A percentile compares a stretch with the other conserved stretches of the same genome.
phyloP scores from a whole-genome alignment of 2,329 filamentous ascomycete genomes.

The Nannizziopsis arthrosporioides region DNA sequence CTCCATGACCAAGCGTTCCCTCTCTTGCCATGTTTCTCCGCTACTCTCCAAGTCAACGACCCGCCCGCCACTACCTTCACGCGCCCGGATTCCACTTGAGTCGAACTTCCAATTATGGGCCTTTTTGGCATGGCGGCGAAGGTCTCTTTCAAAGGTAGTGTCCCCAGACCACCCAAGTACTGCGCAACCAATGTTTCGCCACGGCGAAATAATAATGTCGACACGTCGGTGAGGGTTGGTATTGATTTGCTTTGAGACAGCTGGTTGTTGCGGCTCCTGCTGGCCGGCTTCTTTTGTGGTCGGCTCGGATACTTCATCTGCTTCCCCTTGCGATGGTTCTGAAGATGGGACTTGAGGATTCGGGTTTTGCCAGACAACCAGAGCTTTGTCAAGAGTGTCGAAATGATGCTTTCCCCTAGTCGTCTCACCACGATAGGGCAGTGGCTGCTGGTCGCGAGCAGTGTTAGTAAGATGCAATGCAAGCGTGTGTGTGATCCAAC shows the following conservation, averaged over 20 bases:
- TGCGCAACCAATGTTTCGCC: slow-evolving; percentile 79
- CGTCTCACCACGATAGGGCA: slow-evolving; percentile 41
- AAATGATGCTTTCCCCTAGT: slow-evolving; percentile 51
- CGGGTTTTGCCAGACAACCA: slow-evolving; percentile 83
- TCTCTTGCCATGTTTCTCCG: slow-evolving; percentile 50
- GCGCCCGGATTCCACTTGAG: slow-evolving; percentile 68
- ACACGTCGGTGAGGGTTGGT: slow-evolving; percentile 70
- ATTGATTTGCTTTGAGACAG: slow-evolving; percentile 34
- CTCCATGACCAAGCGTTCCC: slow-evolving; percentile 70
- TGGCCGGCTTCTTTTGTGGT: background rate
- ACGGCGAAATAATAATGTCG: slow-evolving; percentile 82
- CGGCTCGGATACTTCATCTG: background rate
- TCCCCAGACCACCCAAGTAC: slow-evolving; percentile 80
- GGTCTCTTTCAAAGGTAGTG: slow-evolving; percentile 79
- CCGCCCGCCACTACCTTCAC: slow-evolving; percentile 48
- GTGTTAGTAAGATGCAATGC: slow-evolving; percentile 58
- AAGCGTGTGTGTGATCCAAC: slow-evolving; percentile 72
- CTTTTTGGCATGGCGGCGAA: slow-evolving; percentile 67
- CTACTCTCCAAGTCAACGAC: slow-evolving; percentile 55
- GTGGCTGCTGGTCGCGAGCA: slow-evolving; percentile 56
- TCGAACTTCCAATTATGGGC: slow-evolving; percentile 73
- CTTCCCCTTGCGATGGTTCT: background rate
- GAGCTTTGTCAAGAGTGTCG: slow-evolving; percentile 78
- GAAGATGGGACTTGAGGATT: slow-evolving; percentile 23
- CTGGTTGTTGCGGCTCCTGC: background rate